These are phyloP conservation scores for Colletotrichum simmondsii DNA, from an alignment of 2,329 filamentous ascomycete genomes.

Conservation along the genomic window DNA sequence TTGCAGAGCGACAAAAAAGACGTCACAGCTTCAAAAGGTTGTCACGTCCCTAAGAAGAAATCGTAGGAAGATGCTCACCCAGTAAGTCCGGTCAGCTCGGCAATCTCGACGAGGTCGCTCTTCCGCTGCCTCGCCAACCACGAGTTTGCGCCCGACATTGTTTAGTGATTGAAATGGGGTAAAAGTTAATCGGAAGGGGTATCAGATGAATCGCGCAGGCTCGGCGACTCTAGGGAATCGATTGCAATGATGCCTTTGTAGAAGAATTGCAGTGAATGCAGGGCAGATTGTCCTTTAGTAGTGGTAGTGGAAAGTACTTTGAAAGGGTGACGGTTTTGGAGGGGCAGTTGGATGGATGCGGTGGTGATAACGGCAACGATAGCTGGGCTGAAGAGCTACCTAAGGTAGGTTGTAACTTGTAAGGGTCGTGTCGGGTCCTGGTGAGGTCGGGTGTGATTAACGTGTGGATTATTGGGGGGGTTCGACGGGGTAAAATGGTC, in stretches of 20 bases:
- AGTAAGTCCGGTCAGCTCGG: constrained; percentile 75
- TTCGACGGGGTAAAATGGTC: constrained; percentile 28
- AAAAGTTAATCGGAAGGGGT: constrained; percentile 15
- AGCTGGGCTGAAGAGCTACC: constrained; percentile 20
- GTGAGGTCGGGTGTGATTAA: background rate
- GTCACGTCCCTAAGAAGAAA: background rate
- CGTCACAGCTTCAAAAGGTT: background rate
- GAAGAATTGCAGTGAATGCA: constrained; percentile 5
- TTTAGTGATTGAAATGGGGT: constrained; percentile 23
- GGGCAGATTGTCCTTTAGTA: constrained; percentile 10
- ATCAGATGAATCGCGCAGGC: constrained; percentile 27
- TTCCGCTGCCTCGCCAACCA: constrained; percentile 88
- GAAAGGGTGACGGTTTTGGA: constrained; percentile 15
- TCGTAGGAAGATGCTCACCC: constrained; percentile 67
- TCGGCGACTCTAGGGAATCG: constrained; percentile 14
- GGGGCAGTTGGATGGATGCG: constrained; percentile 27
- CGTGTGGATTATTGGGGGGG: constrained; percentile 18
- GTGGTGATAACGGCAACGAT: constrained; percentile 23
- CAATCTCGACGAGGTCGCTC: constrained; percentile 79
- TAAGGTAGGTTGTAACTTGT: background rate
- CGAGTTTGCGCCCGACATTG: constrained; percentile 72
- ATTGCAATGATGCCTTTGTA: background rate
- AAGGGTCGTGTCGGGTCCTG: background rate
- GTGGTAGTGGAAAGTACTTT: background rate
- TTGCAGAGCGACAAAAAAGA: background rate